Conservation (phyloP, 305 asterid genomes). For the Andrographis paniculata region DNA sequence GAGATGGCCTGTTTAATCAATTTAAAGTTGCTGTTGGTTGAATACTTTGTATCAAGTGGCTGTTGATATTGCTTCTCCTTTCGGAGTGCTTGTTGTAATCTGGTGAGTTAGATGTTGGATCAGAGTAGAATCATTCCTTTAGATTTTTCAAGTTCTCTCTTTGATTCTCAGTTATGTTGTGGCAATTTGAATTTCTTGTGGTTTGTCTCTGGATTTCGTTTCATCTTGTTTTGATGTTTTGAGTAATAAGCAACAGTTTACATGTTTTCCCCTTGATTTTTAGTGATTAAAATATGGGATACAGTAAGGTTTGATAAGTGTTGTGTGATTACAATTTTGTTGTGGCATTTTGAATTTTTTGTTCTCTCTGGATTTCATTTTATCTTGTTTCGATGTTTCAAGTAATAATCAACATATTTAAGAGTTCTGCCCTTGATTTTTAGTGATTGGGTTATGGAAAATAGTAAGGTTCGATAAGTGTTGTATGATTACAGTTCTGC, state of each 20-base stretch:
- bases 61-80: conserved; percentile 7
- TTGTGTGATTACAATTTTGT: neutral
- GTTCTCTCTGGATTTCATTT: neutral
- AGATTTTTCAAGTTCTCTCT: too few species aligned
- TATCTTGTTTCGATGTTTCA: neutral
- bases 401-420: conserved; percentile 2
- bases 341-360: conserved; percentile 2
- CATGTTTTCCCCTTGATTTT: too few species aligned
- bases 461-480: neutral
- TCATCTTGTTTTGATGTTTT: too few species aligned
- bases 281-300: too few species aligned
- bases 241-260: too few species aligned
- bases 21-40: too few species aligned
- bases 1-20: too few species aligned
- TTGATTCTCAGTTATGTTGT: too few species aligned
- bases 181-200: neutral
- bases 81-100: conserved; percentile 13
- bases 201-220: neutral
- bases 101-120: neutral
- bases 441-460: too few species aligned
- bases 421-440: too few species aligned
- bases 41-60: too few species aligned
- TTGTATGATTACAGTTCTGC: too few species aligned
- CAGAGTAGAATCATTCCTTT: neutral
- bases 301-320: neutral